A percentile compares a stretch with the other conserved stretches of the same genome.
Conservation (phyloP, 345 rosid genomes). For the Sisymbrium altissimum region DNA sequence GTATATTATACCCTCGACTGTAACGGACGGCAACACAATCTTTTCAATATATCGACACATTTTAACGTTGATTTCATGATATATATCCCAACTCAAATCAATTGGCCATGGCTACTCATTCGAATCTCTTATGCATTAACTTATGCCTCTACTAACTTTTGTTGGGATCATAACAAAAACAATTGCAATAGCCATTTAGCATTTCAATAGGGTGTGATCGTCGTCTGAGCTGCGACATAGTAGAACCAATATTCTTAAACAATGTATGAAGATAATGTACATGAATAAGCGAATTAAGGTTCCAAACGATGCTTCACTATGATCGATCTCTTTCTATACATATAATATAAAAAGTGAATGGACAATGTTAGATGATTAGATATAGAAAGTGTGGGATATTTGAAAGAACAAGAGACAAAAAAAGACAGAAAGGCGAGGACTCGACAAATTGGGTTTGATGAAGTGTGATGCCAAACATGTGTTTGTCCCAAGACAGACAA, state of each 20-base stretch:
- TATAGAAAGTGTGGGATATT: background rate
- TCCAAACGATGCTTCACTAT: background rate
- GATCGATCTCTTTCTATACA: background rate
- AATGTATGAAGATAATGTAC: background rate
- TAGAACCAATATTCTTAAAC: background rate
- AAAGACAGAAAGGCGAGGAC: slow-evolving; percentile 20
- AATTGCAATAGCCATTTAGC: background rate
- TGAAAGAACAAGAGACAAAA: background rate
- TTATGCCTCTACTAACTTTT: background rate
- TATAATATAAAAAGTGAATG: background rate
- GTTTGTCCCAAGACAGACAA: slow-evolving; percentile 31
- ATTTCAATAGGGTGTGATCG: background rate
- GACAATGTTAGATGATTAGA: background rate
- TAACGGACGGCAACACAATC: background rate
- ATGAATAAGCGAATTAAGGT: background rate
- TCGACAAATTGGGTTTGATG: slow-evolving; percentile 31
- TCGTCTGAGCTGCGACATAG: background rate
- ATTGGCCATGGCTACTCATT: background rate
- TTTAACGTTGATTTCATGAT: background rate
- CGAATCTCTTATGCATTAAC: background rate
- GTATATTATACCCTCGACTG: background rate
- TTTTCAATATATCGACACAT: background rate
- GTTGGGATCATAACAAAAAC: background rate
- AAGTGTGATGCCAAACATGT: slow-evolving; percentile 34
- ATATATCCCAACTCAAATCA: background rate